phyloP scores from a whole-genome alignment of 768 basidiomycete genomes.

The Kwoniella sp. region DNA sequence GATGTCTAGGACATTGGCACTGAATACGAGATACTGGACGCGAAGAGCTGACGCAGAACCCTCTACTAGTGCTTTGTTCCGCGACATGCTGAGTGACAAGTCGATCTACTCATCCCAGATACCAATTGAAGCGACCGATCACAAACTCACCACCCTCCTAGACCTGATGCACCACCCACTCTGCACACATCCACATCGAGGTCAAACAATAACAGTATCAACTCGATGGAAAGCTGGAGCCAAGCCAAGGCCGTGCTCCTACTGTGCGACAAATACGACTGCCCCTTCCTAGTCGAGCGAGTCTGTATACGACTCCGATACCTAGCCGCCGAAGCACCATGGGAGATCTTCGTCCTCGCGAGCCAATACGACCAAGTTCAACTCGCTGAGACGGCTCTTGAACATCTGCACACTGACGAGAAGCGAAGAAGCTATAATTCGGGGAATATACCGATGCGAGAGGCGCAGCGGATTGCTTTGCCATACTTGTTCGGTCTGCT shows the following conservation, averaged over 20 bases:
- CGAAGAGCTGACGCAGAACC: neutral
- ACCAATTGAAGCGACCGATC: neutral
- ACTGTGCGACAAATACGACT: slow-evolving; percentile 2
- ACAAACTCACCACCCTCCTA: neutral
- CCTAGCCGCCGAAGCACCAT: neutral
- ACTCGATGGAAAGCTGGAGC: neutral
- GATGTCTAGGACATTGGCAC: too few relatives aligned
- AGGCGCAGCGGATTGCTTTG: neutral
- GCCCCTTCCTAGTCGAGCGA: neutral
- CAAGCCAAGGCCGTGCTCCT: neutral
- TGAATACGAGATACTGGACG: too few relatives aligned
- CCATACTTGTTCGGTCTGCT: slow-evolving; percentile 3
- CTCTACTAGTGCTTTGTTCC: neutral
- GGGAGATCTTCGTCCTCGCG: slow-evolving; percentile 4
- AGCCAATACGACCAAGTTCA: slow-evolving; percentile 4
- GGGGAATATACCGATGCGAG: neutral
- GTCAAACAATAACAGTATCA: neutral
- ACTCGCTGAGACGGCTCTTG: neutral
- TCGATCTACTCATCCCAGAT: neutral
- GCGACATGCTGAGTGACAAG: neutral
- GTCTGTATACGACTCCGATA: neutral
- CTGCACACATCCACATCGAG: too few relatives aligned
- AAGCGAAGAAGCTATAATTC: slow-evolving; percentile 1
- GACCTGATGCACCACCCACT: neutral
- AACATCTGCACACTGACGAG: neutral